Evolutionary conservation across 805 yeast genomes (phyloP).

Genomic region (Sugiyamaella chiloensis): DNA sequence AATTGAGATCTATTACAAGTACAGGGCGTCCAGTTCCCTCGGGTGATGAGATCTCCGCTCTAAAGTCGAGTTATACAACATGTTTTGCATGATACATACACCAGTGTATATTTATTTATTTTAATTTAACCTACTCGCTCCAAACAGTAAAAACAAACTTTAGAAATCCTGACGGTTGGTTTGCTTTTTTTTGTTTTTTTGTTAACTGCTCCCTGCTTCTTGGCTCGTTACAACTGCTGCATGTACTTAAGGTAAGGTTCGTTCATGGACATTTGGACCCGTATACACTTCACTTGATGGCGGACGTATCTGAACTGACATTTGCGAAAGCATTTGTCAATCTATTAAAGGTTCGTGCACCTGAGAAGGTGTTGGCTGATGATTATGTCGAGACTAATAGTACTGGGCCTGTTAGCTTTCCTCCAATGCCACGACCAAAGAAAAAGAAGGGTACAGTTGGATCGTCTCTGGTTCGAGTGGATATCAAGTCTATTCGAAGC

Average conservation of each 20-base stretch:
- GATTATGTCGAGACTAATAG: conserved; percentile 13
- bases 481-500: conserved; percentile 64
- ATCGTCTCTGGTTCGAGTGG: conserved; percentile 24
- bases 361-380: conserved; percentile 9
- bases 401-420: conserved; percentile 10
- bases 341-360: conserved; percentile 13
- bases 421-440: conserved; percentile 18
- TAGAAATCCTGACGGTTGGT: too few relatives aligned
- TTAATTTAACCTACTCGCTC: too few relatives aligned
- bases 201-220: too few relatives aligned
- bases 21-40: conserved; percentile 1
- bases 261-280: too few relatives aligned
- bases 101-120: too few relatives aligned
- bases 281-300: conserved; percentile 1
- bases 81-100: too few relatives aligned
- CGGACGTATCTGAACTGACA: conserved; percentile 14
- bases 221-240: too few relatives aligned
- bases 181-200: too few relatives aligned
- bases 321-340: conserved; percentile 19
- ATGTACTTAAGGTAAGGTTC: too few relatives aligned
- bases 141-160: too few relatives aligned
- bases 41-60: background rate
- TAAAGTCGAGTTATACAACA: conserved; percentile 6
- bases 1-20: conserved; percentile 1
- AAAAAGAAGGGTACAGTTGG: conserved; percentile 7